Base-by-base conservation (phyloP, 2,329 filamentous ascomycete genomes). In the Microsporum audouinii region DNA sequence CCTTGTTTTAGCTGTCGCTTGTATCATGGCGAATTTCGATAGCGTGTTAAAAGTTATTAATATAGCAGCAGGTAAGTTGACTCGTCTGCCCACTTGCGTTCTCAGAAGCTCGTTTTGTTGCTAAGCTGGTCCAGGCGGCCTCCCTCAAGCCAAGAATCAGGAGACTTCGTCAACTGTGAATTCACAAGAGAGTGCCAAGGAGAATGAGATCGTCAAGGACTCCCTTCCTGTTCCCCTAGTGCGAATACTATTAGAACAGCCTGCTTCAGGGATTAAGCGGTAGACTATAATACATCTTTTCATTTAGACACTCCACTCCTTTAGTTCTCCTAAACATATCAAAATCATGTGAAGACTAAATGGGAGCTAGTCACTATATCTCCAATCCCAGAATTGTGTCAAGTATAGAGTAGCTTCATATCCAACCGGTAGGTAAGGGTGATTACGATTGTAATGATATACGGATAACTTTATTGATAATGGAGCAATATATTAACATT, bases 11-110 rank as follows among this genome's bases (percentile, higher is more conserved):
- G 83, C 83, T 63, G 82, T 87, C 61, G 84, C 84, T 60, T 82
- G 81, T 53, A 84, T 87, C n/a, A 77, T 87, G 68, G 80, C 82
- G 43, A 87, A 86, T 68, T 87, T 84, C 84, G 81, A 84, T 59
- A 85, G 83, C 66, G 84, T 87, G 33, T 71, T 87, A 57, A 76
- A 82, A 58, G 83, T 84, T 51, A 85, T 87, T 62, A 79, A 80
- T 63, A 84, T 87, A 79, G 84, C 84, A 60, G 84, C 82, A 60
- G 78, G 82, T 85, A 77, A 74, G 80, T 74, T 17, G 2, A 8
- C 45, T 27, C 27, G 2, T 17, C n/a, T 36, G 3, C n/a, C n/a
- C 29, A 14, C 8, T 5, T 3, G 4, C 33, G 12, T 23, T 36
- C 45, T 5, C 2, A 51, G 27, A 14, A 29, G 3, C 23, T 8